Conservation (phyloP, 352 stramenopile genomes). For the Peronospora belbahrii region DNA sequence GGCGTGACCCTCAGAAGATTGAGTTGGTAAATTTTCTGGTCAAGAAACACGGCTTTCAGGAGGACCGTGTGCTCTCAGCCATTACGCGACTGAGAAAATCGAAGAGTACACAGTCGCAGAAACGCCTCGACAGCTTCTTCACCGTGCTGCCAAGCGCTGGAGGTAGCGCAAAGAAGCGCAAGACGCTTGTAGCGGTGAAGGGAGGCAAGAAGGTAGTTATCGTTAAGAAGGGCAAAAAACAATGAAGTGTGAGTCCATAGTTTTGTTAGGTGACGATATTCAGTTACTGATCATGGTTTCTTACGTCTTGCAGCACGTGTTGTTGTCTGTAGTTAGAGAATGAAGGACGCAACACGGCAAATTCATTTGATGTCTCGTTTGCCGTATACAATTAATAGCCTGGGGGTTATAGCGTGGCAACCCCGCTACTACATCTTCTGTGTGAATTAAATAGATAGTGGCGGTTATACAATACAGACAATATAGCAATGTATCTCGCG, state of each 20-base stretch:
- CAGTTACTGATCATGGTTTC: background rate
- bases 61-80: constrained; percentile 85
- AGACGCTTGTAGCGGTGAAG: constrained; percentile 34
- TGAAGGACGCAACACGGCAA: background rate
- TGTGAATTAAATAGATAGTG: constrained; percentile 31
- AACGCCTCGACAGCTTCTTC: constrained; percentile 96
- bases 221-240: constrained; percentile 66
- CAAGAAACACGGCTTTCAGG: constrained; percentile 95
- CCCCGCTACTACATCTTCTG: constrained; percentile 10
- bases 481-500: constrained; percentile 2
- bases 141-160: constrained; percentile 55
- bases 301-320: background rate
- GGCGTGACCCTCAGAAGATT: constrained; percentile 86
- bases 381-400: constrained; percentile 19
- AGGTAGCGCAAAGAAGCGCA: constrained; percentile 49
- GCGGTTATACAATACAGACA: constrained; percentile 19
- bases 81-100: constrained; percentile 96
- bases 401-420: constrained; percentile 10
- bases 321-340: background rate
- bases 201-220: constrained; percentile 19
- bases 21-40: constrained; percentile 92
- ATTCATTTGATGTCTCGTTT: background rate
- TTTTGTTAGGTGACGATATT: constrained; percentile 16
- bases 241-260: constrained; percentile 11
- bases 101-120: constrained; percentile 91